Base-by-base conservation (phyloP, 2,329 filamentous ascomycete species). In the Ophiostoma himal-ulmi region DNA sequence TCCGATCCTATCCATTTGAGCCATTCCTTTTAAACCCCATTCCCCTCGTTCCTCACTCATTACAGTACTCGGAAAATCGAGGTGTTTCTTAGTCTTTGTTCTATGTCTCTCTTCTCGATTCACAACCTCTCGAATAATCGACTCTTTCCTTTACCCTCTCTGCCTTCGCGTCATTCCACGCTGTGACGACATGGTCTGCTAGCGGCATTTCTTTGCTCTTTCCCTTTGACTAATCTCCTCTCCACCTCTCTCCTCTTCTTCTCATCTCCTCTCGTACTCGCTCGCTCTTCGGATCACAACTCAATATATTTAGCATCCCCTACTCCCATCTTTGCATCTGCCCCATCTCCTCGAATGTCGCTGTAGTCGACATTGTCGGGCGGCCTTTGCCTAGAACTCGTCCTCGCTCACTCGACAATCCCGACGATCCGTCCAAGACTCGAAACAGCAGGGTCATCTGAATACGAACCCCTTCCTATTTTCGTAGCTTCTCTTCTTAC, bases 381-480 rank as follows among this genome's bases (percentile, higher is more conserved):
- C 62, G 36, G 22, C n/a, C 36, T 39, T 22, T 65, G 62, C 62
- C 62, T 39, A 65, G 62, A 65, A 36, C 62, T 39, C 34, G 36
- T 22, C 62, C 36, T 39, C 62, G 11, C 8, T n/a, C 10, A n/a
- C n/a, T 65, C 34, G 62, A 39, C 62, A 39, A 65, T 65, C 36
- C 62, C 62, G 62, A 65, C 62, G 62, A n/a, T 65, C 62, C 62
- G 62, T 65, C 62, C 34, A 39, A 36, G 36, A 41, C 62, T 14
- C 62, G 62, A 65, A 65, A 65, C 36, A 65, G n/a, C 34, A 65
- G 10, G 62, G 36, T 65, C 36, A 36, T 65, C 62, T 39, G 60
- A 65, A 65, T 65, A 65, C 62, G 62, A 65, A 39, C 60, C n/a
- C 39, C 39, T 68, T 22, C 39, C 11, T 65, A 30, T 30, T 30